Evolutionary conservation across 2,329 filamentous ascomycete species (phyloP), one percentile per base, ranked within the genome.

Genomic region (Alternaria dauci): DNA sequence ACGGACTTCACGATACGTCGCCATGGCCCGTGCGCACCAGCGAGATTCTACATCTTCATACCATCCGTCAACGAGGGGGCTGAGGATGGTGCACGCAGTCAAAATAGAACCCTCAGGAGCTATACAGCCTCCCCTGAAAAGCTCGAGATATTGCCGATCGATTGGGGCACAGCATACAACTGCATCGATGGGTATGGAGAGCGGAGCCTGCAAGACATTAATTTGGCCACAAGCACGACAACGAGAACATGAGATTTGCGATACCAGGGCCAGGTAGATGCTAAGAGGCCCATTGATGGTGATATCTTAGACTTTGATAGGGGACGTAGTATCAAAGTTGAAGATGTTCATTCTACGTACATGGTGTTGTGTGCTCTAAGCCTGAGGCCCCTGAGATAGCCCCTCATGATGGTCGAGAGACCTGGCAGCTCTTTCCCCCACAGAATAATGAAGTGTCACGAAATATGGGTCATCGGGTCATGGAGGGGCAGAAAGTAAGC

Each of bases 1-100:
- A 36, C 32, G 47, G 30, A 38, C 55, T 56, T 62, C 58, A 55
- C 50, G 55, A 64, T 48, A 41, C 12, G 14, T 41, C 18, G 8
- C 32, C 0, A 48, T 50, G 58, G 62, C 52, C 62, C 58, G 62
- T 64, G 62, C 62, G 20, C 32, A 39, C 30, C 59, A 38, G 44
- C 9, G 39, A 14, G 39, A 47, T 44, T 23, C 30, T 18, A 11
- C 46, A 12, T 57, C 38, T 8, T 38, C 43, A 4, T 32, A 14
- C 39, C 30, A 34, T 30, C 20, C 46, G 11, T 8, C 28, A 28
- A 26, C 36, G n/a, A 26, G 30, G 5, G n/a, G 5, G 7, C 20
- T 25, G 9, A n/a, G 8, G 3, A 32, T 11, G 30, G 44, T 53
- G 52, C 56, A 44, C 38, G 47, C 25, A 18, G 1, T 32, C 1